Evolutionary conservation across 2,329 filamentous ascomycete genomes (phyloP).

Genomic region (Cladophialophora carrionii): DNA sequence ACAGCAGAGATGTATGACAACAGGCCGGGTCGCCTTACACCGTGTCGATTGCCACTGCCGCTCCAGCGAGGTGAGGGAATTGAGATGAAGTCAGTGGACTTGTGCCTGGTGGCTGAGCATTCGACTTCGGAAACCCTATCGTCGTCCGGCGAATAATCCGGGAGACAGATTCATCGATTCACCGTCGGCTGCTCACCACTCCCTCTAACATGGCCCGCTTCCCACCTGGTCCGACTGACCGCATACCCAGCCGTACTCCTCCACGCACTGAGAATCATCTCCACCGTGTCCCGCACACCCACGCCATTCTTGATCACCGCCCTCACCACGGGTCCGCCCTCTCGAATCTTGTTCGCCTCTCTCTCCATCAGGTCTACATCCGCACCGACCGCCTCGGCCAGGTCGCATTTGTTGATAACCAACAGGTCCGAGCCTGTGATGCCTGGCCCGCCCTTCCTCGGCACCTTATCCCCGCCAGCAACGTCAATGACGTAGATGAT

Average conservation of each 20-base stretch:
- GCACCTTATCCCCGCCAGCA: slow-evolving; percentile 93
- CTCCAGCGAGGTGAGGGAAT: not conserved
- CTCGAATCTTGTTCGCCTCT: slow-evolving; percentile 90
- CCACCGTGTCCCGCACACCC: slow-evolving; percentile 82
- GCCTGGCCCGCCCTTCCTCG: slow-evolving; percentile 90
- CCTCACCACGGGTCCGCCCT: slow-evolving; percentile 93
- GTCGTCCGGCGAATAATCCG: slow-evolving; percentile 12
- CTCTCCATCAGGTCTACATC: slow-evolving; percentile 93
- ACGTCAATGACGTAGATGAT: slow-evolving; percentile 99
- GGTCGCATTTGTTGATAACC: slow-evolving; percentile 95
- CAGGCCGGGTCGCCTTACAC: not conserved
- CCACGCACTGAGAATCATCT: slow-evolving; percentile 89
- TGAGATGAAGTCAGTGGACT: not conserved
- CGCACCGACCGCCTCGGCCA: slow-evolving; percentile 86
- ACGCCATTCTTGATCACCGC: slow-evolving; percentile 94
- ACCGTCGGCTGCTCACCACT: slow-evolving; percentile 37
- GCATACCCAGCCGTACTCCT: slow-evolving; percentile 77
- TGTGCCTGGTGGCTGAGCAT: not conserved
- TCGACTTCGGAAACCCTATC: not conserved
- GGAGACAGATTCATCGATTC: slow-evolving; percentile 15
- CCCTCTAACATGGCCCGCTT: slow-evolving; percentile 44
- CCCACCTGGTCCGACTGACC: slow-evolving; percentile 50
- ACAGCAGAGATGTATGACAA: not conserved
- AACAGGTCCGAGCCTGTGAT: slow-evolving; percentile 95
- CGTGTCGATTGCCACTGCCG: not conserved